Evolutionary conservation across 768 basidiomycete genomes (phyloP).

Genomic region (Serendipita indica): DNA sequence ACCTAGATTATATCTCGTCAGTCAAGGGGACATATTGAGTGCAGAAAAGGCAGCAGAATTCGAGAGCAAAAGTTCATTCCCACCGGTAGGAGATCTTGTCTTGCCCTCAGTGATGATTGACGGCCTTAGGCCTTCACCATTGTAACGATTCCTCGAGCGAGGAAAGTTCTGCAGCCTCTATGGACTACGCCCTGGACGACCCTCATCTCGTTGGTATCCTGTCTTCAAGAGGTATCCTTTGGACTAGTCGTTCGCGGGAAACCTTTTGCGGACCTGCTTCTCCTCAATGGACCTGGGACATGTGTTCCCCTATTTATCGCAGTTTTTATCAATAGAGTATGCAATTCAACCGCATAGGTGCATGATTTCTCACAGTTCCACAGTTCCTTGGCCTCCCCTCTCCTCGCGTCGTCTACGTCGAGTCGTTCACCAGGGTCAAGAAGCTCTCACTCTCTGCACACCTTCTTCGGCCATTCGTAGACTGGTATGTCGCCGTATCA

Average conservation of each 20-base stretch:
- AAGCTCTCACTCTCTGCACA: conserved; percentile 73
- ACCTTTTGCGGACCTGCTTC: conserved; percentile 53
- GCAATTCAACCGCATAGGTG: conserved; percentile 16
- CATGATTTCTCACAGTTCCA: conserved; percentile 8
- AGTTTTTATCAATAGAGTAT: conserved; percentile 55
- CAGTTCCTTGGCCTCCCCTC: conserved; percentile 64
- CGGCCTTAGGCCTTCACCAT: background rate
- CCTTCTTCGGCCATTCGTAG: conserved; percentile 65
- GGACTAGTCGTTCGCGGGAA: conserved; percentile 29
- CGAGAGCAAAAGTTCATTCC: conserved; percentile 29
- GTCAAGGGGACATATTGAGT: conserved; percentile 70
- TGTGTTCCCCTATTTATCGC: conserved; percentile 66
- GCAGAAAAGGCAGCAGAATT: conserved; percentile 49
- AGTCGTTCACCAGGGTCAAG: conserved; percentile 81
- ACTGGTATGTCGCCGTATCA: conserved; percentile 37
- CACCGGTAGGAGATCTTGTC: conserved; percentile 9
- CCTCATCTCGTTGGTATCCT: conserved; percentile 40
- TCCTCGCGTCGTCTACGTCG: conserved; percentile 71
- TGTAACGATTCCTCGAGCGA: conserved; percentile 68
- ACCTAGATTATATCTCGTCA: conserved; percentile 66
- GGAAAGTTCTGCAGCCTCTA: conserved; percentile 69
- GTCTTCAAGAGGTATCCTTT: conserved; percentile 47
- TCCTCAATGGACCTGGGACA: conserved; percentile 93
- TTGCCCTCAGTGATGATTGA: background rate
- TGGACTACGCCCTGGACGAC: conserved; percentile 55